These are phyloP conservation scores for Fraxinus greggii DNA, from an alignment of 305 asterid species.

Conservation along the genomic window DNA sequence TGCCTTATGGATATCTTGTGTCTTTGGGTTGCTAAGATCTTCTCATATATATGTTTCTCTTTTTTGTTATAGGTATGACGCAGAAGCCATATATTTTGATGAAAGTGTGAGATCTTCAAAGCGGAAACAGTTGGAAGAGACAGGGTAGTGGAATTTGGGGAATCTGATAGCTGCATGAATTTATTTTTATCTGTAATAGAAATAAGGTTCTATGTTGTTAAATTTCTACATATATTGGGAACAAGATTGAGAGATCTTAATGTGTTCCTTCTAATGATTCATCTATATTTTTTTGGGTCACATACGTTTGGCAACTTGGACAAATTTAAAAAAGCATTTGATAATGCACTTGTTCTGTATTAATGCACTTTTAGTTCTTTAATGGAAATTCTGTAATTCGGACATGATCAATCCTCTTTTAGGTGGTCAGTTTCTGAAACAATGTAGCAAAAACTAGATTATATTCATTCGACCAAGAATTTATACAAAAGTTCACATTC, in stretches of 20 bases:
- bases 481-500: no score
- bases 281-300: slow-evolving; percentile 58
- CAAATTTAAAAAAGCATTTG: slow-evolving; percentile 71
- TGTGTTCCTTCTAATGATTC: slow-evolving; percentile 12
- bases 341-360: no score
- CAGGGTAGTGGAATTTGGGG: background rate
- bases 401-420: no score
- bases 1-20: slow-evolving; percentile 15
- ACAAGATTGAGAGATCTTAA: no score
- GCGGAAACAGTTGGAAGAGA: slow-evolving; percentile 43
- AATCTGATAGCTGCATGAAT: background rate
- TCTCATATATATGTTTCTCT: background rate
- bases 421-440: no score
- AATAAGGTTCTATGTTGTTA: background rate
- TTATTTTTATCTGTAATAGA: background rate
- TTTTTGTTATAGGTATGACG: slow-evolving; percentile 40
- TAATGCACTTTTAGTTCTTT: no score
- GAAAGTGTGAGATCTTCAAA: slow-evolving; percentile 48
- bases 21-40: slow-evolving; percentile 7
- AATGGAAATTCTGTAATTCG: no score
- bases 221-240: background rate
- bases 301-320: slow-evolving; percentile 71
- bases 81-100: slow-evolving; percentile 51
- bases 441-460: no score
- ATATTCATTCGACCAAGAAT: no score